A percentile compares a stretch with the other conserved stretches of the same genome.
Conservation (phyloP, 2,329 filamentous ascomycete species). For the Botrytis paeoniae region DNA sequence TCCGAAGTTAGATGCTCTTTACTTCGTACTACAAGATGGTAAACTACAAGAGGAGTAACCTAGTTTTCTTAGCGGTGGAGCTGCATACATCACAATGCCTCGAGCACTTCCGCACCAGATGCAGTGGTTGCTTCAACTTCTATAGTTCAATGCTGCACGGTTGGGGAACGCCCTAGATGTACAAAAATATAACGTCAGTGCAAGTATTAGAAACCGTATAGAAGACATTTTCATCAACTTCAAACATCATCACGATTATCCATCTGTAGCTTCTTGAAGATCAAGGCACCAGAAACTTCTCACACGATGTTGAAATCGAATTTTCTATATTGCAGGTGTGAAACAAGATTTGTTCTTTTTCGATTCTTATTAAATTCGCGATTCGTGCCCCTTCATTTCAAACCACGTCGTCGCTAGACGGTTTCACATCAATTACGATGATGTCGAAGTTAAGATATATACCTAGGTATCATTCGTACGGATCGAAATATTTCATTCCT, state of each 20-base stretch:
- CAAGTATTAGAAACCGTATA: neutral
- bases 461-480: neutral
- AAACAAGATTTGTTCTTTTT: neutral
- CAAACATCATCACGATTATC: neutral
- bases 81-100: neutral
- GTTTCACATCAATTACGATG: neutral
- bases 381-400: neutral
- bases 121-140: neutral
- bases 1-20: neutral
- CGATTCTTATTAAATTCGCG: neutral
- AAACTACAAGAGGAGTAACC: neutral
- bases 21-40: neutral
- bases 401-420: neutral
- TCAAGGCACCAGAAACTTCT: neutral
- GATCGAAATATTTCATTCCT: neutral
- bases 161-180: neutral
- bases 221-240: neutral
- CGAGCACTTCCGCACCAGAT: neutral
- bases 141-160: neutral
- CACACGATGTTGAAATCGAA: neutral
- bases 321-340: neutral
- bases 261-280: neutral
- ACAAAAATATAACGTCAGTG: neutral
- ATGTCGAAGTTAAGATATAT: neutral
- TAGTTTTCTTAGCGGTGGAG: neutral